Conservation (phyloP, 129 eudicot genomes). For the Oenanthe sinensis region DNA sequence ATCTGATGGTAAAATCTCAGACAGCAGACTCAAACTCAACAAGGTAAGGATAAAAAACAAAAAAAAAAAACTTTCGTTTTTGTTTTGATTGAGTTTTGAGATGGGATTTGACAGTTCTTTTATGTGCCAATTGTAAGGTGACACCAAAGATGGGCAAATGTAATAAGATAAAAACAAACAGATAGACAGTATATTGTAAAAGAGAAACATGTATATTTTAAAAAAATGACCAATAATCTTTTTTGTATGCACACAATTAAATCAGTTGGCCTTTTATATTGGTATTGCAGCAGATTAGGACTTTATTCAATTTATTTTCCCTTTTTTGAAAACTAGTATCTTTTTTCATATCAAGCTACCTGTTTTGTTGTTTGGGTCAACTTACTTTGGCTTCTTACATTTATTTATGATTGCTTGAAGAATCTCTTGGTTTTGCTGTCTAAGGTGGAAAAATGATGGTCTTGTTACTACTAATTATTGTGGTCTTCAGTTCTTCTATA, state of each 20-base stretch:
- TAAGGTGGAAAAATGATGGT: constrained; percentile 5
- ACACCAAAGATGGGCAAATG: constrained; percentile 4
- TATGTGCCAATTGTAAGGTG: constrained; percentile 7
- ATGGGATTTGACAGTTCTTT: background rate
- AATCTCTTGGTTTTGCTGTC: constrained; percentile 4
- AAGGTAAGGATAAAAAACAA: constrained; percentile 35
- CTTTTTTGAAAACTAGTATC: background rate
- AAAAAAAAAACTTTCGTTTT: background rate
- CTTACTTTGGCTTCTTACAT: constrained; percentile 3
- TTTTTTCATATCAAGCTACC: constrained; percentile 2
- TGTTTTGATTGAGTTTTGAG: background rate
- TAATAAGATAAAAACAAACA: background rate
- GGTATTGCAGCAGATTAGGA: constrained; percentile 14
- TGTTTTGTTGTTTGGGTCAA: constrained; percentile 13
- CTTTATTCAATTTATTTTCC: background rate
- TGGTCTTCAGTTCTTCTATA: background rate
- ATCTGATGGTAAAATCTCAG: constrained; percentile 52
- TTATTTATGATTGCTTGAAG: background rate
- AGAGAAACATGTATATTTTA: background rate
- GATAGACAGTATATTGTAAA: background rate
- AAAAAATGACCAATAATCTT: background rate
- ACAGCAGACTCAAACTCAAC: constrained; percentile 69
- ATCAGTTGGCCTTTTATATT: constrained; percentile 8
- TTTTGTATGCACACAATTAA: constrained; percentile 12
- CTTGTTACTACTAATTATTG: background rate